Base-by-base conservation (phyloP, 768 basidiomycete species). In the Boletus reticulatus region DNA sequence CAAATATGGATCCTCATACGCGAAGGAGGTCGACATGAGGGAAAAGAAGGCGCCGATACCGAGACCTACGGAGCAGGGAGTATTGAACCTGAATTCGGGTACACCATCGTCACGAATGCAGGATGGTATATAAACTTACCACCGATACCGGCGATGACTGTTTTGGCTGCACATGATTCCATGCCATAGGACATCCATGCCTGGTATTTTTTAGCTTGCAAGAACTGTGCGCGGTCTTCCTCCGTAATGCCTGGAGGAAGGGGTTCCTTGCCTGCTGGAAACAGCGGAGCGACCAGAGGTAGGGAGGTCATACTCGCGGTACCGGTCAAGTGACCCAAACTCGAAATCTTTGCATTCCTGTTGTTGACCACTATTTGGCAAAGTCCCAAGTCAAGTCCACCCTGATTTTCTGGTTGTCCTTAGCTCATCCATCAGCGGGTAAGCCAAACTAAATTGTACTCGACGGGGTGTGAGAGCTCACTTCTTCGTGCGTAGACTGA, bases 11-110 rank as follows among this genome's bases (percentile, higher is more conserved):
- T 98, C 95, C 71, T 98, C 96, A 68, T 97, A 96, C 34, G 89
- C 88, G 69, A 98, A 95, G 29, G 94, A 92, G 19, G 94, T 79
- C 34, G 91, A 92, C 96, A 98, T 98, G 56, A 98, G 80, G 2
- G 94, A 93, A 76, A 98, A 92, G 79, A 98, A 94, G 32, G 88
- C 94, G 56, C 96, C 96, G 42, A 97, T 81, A 12, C 82, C 95
- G 62, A 98, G 85, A 45, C 96, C 95, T 97, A 59, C 24, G 11
- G 11, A 27, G 8, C 1, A 22, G 42, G 3, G 39, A n/a, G 47
- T 10, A 20, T 56, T 53, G 24, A 50, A 32, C 38, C 48, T 52
- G 50, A 50, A 43, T 47, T 50, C 45, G 52, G 38, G 29, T 55
- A 49, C 53, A 38, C 51, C 20, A 31, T 39, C 32, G 20, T 27